Evolutionary conservation across 208 protist genomes (phyloP).

Genomic region (Novymonas esmeraldas): DNA sequence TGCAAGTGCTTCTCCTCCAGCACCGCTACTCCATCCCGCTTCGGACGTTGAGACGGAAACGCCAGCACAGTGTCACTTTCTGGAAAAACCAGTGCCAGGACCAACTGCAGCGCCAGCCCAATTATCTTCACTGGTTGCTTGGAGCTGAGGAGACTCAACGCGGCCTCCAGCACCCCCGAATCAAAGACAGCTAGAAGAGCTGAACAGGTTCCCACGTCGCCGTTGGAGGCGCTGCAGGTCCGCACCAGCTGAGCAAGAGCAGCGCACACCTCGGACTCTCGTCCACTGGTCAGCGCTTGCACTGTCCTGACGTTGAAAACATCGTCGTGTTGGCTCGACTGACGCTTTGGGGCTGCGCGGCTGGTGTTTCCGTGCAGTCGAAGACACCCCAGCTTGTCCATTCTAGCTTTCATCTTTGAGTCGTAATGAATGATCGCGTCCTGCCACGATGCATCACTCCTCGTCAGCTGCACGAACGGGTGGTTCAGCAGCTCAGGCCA

Average conservation of each 20-base stretch:
- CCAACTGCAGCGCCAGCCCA: constrained; percentile 44
- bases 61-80: constrained; percentile 64
- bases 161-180: constrained; percentile 28
- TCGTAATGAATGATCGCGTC: constrained; percentile 74
- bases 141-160: constrained; percentile 43
- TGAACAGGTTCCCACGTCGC: constrained; percentile 20
- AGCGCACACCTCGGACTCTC: constrained; percentile 17
- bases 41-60: constrained; percentile 80
- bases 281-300: constrained; percentile 5
- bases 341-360: constrained; percentile 25
- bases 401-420: constrained; percentile 73
- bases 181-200: constrained; percentile 28
- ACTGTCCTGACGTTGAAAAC: constrained; percentile 42
- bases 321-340: constrained; percentile 31
- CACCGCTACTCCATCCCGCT: constrained; percentile 27
- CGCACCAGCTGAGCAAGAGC: constrained; percentile 26
- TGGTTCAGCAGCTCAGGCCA: constrained; percentile 93
- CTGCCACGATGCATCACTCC: constrained; percentile 72
- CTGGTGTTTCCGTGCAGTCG: constrained; percentile 26
- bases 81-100: constrained; percentile 69
- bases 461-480: constrained; percentile 84
- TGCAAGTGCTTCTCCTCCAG: constrained; percentile 48
- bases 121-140: constrained; percentile 38
- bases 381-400: constrained; percentile 77
- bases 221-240: constrained; percentile 7